These are phyloP conservation scores for Hysterangium stoloniferum DNA, from an alignment of 768 basidiomycete genomes.

Conservation along the genomic window DNA sequence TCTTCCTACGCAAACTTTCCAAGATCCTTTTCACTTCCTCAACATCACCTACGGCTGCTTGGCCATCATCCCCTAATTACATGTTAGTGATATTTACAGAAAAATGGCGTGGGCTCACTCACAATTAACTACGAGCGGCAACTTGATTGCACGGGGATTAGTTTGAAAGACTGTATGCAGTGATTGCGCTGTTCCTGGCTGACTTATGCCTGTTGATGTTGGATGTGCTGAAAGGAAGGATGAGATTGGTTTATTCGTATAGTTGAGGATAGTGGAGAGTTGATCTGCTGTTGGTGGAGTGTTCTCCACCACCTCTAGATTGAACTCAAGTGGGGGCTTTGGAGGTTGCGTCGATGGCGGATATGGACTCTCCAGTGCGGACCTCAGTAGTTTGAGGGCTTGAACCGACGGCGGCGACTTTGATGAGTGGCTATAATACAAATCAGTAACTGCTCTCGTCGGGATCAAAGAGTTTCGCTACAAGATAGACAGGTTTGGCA, in stretches of 20 bases:
- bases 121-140: slow-evolving; percentile 79
- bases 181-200: slow-evolving; percentile 34
- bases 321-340: slow-evolving; percentile 52
- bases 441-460: background rate
- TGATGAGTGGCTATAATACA: slow-evolving; percentile 47
- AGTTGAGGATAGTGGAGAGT: slow-evolving; percentile 56
- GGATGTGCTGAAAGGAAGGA: slow-evolving; percentile 60
- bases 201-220: slow-evolving; percentile 29
- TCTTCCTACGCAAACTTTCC: slow-evolving; percentile 52
- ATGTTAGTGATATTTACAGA: background rate
- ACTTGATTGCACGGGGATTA: slow-evolving; percentile 58
- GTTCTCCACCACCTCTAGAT: slow-evolving; percentile 64
- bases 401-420: slow-evolving; percentile 56
- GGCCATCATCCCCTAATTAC: slow-evolving; percentile 41
- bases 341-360: slow-evolving; percentile 38
- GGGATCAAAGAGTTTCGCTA: background rate
- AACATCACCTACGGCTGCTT: slow-evolving; percentile 55
- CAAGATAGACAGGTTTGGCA: slow-evolving; percentile 10
- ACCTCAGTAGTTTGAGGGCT: slow-evolving; percentile 52
- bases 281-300: slow-evolving; percentile 61
- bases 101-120: background rate
- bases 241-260: slow-evolving; percentile 34
- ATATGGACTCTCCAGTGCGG: slow-evolving; percentile 53
- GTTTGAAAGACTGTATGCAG: slow-evolving; percentile 43
- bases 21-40: slow-evolving; percentile 63